phyloP scores from a whole-genome alignment of 768 basidiomycete genomes.

The Boletus reticulatus region DNA sequence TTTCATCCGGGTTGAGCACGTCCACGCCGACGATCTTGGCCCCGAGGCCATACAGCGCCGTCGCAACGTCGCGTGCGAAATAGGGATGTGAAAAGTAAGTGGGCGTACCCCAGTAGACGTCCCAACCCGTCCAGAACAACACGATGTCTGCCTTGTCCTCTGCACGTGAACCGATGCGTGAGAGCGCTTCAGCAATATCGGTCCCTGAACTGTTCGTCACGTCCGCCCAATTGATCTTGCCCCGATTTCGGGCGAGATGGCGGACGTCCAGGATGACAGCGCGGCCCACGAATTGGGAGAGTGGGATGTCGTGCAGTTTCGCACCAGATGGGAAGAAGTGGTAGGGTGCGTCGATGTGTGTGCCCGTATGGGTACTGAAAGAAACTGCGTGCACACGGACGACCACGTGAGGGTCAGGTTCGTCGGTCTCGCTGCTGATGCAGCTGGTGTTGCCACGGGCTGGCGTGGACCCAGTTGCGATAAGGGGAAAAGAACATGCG shows the following conservation, averaged over 20 bases:
- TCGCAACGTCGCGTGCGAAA: slow-evolving; percentile 52
- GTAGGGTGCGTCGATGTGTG: slow-evolving; percentile 76
- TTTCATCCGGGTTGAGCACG: slow-evolving; percentile 67
- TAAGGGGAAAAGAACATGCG: slow-evolving; percentile 18
- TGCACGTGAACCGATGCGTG: slow-evolving; percentile 22
- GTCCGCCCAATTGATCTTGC: slow-evolving; percentile 53
- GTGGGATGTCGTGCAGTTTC: slow-evolving; percentile 57
- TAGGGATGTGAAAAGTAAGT: slow-evolving; percentile 65
- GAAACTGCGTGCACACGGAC: slow-evolving; percentile 38
- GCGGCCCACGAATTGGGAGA: slow-evolving; percentile 53
- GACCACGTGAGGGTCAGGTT: slow-evolving; percentile 5
- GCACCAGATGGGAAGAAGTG: slow-evolving; percentile 63
- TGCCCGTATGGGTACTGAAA: slow-evolving; percentile 71
- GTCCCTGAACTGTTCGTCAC: neutral
- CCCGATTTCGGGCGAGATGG: slow-evolving; percentile 36
- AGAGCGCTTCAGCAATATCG: neutral
- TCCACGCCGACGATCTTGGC: slow-evolving; percentile 62
- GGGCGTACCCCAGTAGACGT: slow-evolving; percentile 46
- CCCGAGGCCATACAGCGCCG: slow-evolving; percentile 46
- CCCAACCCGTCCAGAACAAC: slow-evolving; percentile 70
- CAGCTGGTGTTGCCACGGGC: too few species aligned
- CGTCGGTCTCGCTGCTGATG: neutral
- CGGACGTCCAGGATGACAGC: slow-evolving; percentile 56
- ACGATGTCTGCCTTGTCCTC: slow-evolving; percentile 39
- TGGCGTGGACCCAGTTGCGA: neutral